These are phyloP conservation scores for Podila epigama DNA, from an alignment of 192 early-diverging fungal genomes.

Conservation along the genomic window DNA sequence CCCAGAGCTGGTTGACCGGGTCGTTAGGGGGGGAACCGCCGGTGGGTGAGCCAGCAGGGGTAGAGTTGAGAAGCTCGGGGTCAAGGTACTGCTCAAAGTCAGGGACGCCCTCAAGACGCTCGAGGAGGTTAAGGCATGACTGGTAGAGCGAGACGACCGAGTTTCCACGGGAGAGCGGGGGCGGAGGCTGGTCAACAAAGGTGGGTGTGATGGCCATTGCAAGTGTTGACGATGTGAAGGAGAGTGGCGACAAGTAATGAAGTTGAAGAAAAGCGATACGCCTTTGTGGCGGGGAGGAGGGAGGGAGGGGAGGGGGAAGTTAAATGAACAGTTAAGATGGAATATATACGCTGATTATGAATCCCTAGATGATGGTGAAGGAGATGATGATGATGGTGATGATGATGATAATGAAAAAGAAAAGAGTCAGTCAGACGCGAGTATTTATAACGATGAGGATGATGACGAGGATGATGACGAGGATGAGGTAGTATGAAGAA, in stretches of 20 bases:
- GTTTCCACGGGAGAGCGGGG: conserved; percentile 38
- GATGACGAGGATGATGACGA: no score
- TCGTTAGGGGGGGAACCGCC: conserved; percentile 51
- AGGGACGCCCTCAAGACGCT: conserved; percentile 74
- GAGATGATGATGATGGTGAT: neutral
- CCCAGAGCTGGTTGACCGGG: conserved; percentile 77
- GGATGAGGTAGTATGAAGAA: no score
- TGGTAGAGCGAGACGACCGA: conserved; percentile 72
- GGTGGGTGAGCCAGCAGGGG: conserved; percentile 36
- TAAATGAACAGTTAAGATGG: neutral
- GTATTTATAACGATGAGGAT: no score
- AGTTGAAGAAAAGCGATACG: neutral
- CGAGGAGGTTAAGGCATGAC: conserved; percentile 70
- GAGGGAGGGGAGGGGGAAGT: neutral
- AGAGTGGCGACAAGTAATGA: neutral
- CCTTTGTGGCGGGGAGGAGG: neutral
- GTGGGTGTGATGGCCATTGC: conserved; percentile 24
- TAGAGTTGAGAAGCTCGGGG: conserved; percentile 49
- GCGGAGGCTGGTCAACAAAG: conserved; percentile 42
- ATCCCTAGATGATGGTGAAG: conserved; percentile 6
- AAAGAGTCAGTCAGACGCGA: no score
- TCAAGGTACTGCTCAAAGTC: conserved; percentile 71
- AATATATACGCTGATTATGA: neutral
- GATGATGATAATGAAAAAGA: conserved; percentile 3
- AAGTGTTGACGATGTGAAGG: neutral